Evolutionary conservation across 306 rosid species (phyloP), one percentile per base, ranked within the genome.

Genomic region (Dicorynia guianensis): DNA sequence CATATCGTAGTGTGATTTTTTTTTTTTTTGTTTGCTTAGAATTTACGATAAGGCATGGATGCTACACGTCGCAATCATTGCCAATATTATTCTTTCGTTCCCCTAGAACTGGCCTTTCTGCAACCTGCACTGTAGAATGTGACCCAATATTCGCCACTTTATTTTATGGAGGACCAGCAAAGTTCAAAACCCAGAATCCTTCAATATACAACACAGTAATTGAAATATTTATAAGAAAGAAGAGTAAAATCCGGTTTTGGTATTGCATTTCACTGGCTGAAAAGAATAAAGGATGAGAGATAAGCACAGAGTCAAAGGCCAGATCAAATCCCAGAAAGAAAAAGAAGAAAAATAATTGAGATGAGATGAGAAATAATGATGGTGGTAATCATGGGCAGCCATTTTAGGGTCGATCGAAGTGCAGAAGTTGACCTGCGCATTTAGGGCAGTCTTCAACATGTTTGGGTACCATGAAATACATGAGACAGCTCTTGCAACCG

Each of bases 401-500:
- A 72, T 77, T 92, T 77, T 81, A 76, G 81, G 97, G 83, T 82
- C 96, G 93, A 87, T 92, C 97, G 52, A 95, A 92, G 87, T 92
- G 97, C 53, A 95, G 98, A 72, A 95, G 97, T 81, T 89, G 93
- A 84, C 89, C 96, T 59, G 12, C 72, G 69, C 98, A 95, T 79
- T 89, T 95, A 38, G 98, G 97, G 89, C 98, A 95, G 67, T 89
- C 90, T 75, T 88, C 83, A 61, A 86, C 89, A 7, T 87, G 93
- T 71, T 92, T 95, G 6, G 98, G 96, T 53, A 95, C 96, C 98
- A 95, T 95, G 87, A 90, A 89, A 78, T 95, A 95, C 97, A 95
- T 95, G 56, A 92, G 83, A 80, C 98, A 95, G 73, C 83, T 86
- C 86, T 90, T 92, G 96, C 98, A 95, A 4, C 98, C 98, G 14